phyloP scores from a whole-genome alignment of 2,329 filamentous ascomycete genomes.

The Curvularia hawaiiensis region DNA sequence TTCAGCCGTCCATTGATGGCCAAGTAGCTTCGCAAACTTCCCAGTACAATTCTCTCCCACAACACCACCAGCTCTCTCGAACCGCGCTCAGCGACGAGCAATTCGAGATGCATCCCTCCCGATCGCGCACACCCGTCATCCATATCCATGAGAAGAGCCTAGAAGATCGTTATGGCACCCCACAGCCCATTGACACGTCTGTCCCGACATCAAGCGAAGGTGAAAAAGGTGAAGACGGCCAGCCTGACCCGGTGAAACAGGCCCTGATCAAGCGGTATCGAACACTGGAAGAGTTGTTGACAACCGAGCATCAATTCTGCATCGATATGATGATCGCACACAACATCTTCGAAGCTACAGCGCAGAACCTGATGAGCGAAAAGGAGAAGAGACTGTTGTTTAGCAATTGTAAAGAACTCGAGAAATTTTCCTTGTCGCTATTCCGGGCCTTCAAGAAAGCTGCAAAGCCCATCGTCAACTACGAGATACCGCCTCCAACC shows the following conservation, averaged over 20 bases:
- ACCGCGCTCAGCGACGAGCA: slow-evolving; percentile 20
- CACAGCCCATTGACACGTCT: slow-evolving; percentile 21
- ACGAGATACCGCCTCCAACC: slow-evolving; percentile 45
- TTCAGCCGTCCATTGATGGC: slow-evolving; percentile 22
- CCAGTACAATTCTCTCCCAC: slow-evolving; percentile 21
- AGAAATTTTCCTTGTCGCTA: slow-evolving; percentile 81
- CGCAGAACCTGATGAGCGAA: slow-evolving; percentile 75
- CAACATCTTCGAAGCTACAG: slow-evolving; percentile 96
- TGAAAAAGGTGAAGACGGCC: slow-evolving; percentile 24
- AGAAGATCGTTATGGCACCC: slow-evolving; percentile 26
- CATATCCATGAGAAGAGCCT: slow-evolving; percentile 25
- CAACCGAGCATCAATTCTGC: slow-evolving; percentile 90
- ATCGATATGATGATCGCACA: slow-evolving; percentile 97
- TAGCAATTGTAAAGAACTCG: slow-evolving; percentile 89
- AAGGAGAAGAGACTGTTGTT: slow-evolving; percentile 92
- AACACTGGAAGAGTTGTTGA: slow-evolving; percentile 87
- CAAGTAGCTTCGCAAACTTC: slow-evolving; percentile 11
- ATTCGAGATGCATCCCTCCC: slow-evolving; percentile 32
- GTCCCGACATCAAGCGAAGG: slow-evolving; percentile 13
- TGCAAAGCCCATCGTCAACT: slow-evolving; percentile 74
- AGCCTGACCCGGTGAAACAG: slow-evolving; percentile 31
- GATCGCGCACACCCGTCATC: slow-evolving; percentile 28
- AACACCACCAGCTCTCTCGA: slow-evolving; percentile 17
- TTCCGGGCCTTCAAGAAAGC: slow-evolving; percentile 80
- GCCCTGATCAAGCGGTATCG: slow-evolving; percentile 77